phyloP scores from a whole-genome alignment of 306 rosid genomes.

The Rosa multiflora region DNA sequence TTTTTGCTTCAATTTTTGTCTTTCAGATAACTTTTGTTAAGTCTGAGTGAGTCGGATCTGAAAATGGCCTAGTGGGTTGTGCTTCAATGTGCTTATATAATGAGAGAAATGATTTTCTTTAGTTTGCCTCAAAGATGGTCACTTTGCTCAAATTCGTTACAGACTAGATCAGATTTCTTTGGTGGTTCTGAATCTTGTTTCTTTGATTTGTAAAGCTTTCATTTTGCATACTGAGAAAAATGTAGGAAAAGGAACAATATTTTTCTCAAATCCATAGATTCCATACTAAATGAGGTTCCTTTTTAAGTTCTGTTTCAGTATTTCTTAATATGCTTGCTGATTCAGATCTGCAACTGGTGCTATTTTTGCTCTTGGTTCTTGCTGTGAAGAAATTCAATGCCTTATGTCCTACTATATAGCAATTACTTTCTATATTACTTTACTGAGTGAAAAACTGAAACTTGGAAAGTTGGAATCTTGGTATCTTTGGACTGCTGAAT shows the following conservation, averaged over 20 bases:
- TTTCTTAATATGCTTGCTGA: not conserved
- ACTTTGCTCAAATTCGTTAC: not conserved
- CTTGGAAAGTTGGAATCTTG: not conserved
- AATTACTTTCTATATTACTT: not conserved
- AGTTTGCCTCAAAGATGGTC: not conserved
- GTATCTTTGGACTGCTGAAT: not conserved
- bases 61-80: constrained; percentile 18
- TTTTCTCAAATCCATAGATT: not conserved
- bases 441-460: not conserved
- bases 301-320: not conserved
- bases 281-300: not conserved
- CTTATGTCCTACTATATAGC: not conserved
- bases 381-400: not conserved
- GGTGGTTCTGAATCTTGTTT: not conserved
- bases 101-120: not conserved
- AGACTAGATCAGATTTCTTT: not conserved
- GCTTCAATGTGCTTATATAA: not conserved
- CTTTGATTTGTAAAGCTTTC: not conserved
- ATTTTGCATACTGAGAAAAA: not conserved
- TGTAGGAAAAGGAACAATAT: not conserved
- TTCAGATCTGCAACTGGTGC: constrained; percentile 18
- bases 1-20: not conserved
- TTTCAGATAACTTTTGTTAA: too few relatives aligned
- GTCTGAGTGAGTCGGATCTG: constrained; percentile 44
- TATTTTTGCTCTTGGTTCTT: not conserved